These are phyloP conservation scores for Usnea hakonensis DNA, from an alignment of 495 filamentous ascomycete species.

Conservation along the genomic window DNA sequence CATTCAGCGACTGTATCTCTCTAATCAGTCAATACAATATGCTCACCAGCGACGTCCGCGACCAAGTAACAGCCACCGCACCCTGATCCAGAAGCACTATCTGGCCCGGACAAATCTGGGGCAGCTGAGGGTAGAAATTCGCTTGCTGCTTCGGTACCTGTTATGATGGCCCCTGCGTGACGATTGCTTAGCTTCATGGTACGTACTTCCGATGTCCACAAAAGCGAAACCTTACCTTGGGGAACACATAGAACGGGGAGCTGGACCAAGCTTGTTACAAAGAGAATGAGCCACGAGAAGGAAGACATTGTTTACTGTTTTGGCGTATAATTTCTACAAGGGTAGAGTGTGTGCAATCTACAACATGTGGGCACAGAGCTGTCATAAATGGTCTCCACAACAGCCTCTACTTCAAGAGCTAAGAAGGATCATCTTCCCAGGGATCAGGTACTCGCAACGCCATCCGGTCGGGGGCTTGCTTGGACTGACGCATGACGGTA, in stretches of 20 bases:
- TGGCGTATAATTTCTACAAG: neutral
- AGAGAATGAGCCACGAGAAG: neutral
- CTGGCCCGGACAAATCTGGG: constrained; percentile 15
- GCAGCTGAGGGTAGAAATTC: constrained; percentile 8
- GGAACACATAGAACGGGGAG: neutral
- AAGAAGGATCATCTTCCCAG: constrained; percentile 6
- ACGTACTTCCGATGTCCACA: neutral
- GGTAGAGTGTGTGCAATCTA: neutral
- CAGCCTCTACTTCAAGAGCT: constrained; percentile 9
- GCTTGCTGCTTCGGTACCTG: constrained; percentile 9
- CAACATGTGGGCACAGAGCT: constrained; percentile 7
- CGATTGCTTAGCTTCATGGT: neutral
- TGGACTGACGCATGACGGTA: neutral
- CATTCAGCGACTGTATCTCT: neutral
- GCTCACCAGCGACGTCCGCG: constrained; percentile 19
- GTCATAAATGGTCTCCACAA: constrained; percentile 10
- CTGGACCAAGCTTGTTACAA: constrained; percentile 1
- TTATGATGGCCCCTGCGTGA: constrained; percentile 6
- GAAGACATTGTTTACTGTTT: constrained; percentile 2
- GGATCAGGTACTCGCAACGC: constrained; percentile 12
- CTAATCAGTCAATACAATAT: neutral
- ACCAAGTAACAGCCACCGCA: constrained; percentile 21
- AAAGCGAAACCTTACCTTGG: neutral
- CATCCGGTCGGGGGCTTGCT: constrained; percentile 14
- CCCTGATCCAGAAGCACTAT: neutral